Evolutionary conservation across 192 early-diverging fungal species (phyloP).

Genomic region (Phycomyces nitens): DNA sequence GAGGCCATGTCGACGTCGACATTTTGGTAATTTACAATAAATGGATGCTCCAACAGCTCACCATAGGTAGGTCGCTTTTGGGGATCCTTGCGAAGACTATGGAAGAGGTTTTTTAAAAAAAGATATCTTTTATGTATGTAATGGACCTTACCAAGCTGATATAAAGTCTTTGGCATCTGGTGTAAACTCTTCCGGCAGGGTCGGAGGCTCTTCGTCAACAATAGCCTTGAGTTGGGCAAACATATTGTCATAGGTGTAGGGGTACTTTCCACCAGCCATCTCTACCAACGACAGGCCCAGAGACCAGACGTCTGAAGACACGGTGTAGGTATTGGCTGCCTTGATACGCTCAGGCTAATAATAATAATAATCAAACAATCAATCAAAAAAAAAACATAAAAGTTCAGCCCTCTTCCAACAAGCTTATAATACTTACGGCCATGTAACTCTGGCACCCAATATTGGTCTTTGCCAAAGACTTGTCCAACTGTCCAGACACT

Average conservation of each 20-base stretch:
- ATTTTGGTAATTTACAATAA: constrained; percentile 62
- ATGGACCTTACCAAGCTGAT: constrained; percentile 61
- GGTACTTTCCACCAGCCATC: constrained; percentile 74
- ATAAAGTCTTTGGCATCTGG: constrained; percentile 76
- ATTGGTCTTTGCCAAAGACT: constrained; percentile 90
- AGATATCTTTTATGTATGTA: no score
- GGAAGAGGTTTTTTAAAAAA: constrained; percentile 6
- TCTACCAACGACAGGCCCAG: constrained; percentile 88
- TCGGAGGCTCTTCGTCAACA: constrained; percentile 72
- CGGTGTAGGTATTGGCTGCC: constrained; percentile 67
- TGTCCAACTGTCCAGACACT: constrained; percentile 83
- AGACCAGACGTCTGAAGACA: constrained; percentile 92
- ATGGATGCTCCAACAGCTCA: constrained; percentile 74
- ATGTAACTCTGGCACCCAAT: constrained; percentile 95
- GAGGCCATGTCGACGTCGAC: constrained; percentile 76
- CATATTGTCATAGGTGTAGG: constrained; percentile 74
- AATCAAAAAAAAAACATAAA: neutral
- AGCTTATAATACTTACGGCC: constrained; percentile 57
- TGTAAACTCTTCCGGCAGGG: constrained; percentile 68
- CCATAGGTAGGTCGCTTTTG: constrained; percentile 70
- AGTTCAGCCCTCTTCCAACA: neutral
- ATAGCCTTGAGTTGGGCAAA: constrained; percentile 90
- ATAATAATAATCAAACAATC: neutral
- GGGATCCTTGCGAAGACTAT: constrained; percentile 67
- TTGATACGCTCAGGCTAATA: constrained; percentile 85